A percentile compares a stretch with the other conserved stretches of the same genome.
These are phyloP conservation scores for Biancaea sappan DNA, from an alignment of 306 rosid genomes.

Conservation along the genomic window DNA sequence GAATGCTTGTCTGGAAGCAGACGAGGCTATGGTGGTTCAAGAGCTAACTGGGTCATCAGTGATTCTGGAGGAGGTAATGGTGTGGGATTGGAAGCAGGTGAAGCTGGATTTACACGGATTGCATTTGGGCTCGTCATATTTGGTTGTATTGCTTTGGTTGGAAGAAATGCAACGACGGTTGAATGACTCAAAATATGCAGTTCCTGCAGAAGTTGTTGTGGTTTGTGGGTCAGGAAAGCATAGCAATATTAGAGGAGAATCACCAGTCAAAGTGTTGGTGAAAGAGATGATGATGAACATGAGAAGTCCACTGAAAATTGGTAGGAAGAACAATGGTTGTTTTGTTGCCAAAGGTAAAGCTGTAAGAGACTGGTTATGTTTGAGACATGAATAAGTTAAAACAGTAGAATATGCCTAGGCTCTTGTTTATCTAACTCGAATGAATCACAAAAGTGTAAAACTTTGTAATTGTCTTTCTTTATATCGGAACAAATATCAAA, in stretches of 20 bases:
- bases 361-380: constrained; percentile 62
- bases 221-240: constrained; percentile 83
- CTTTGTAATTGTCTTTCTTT: too few species aligned
- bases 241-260: constrained; percentile 71
- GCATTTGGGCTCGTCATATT: constrained; percentile 70
- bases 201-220: constrained; percentile 54
- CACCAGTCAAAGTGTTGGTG: constrained; percentile 63
- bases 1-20: constrained; percentile 44
- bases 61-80: constrained; percentile 65
- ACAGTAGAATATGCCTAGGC: neutral
- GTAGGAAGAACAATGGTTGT: constrained; percentile 74
- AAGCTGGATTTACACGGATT: constrained; percentile 86
- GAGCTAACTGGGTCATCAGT: constrained; percentile 52
- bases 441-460: too few species aligned
- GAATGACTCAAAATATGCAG: constrained; percentile 19
- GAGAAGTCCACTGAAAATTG: constrained; percentile 65
- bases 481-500: too few species aligned
- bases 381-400: neutral
- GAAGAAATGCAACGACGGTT: constrained; percentile 58
- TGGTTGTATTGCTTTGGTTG: constrained; percentile 72
- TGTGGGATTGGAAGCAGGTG: constrained; percentile 64
- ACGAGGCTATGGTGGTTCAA: constrained; percentile 62
- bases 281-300: constrained; percentile 63
- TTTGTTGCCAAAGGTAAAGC: constrained; percentile 74
- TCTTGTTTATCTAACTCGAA: too few species aligned